Evolutionary conservation across 371 early-diverging fungal species (phyloP).

Genomic region (Blastocladiella emersonii): DNA sequence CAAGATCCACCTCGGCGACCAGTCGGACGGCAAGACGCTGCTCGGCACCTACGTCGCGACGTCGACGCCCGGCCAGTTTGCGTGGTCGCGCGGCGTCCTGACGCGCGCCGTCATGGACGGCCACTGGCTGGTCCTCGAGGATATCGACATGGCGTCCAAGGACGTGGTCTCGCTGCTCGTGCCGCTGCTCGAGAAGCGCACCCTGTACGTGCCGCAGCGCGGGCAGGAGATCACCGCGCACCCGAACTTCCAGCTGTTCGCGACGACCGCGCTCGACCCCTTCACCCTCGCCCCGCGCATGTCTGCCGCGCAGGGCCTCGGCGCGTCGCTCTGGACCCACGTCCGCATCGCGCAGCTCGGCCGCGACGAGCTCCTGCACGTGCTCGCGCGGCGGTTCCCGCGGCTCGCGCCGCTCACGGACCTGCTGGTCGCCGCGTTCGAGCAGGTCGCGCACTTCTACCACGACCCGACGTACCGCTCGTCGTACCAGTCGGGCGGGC

Average conservation of each 20-base stretch:
- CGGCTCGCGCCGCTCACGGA: conserved; percentile 28
- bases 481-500: conserved; percentile 29
- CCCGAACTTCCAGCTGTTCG: conserved; percentile 90
- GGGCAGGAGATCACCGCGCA: conserved; percentile 85
- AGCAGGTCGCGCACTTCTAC: conserved; percentile 38
- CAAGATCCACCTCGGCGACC: conserved; percentile 96
- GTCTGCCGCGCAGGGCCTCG: conserved; percentile 41
- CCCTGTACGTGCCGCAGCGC: conserved; percentile 75
- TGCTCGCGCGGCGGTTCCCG: conserved; percentile 45
- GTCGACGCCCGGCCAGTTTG: conserved; percentile 80
- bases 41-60: conserved; percentile 94
- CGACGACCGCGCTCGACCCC: conserved; percentile 58
- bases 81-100: conserved; percentile 93
- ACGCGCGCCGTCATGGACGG: conserved; percentile 91
- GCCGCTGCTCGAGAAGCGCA: conserved; percentile 85
- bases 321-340: conserved; percentile 64
- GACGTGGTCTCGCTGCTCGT: conserved; percentile 94
- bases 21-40: conserved; percentile 92
- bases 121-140: conserved; percentile 97
- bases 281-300: conserved; percentile 22
- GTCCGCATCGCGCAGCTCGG: conserved; percentile 52
- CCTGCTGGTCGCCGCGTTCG: conserved; percentile 46
- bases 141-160: conserved; percentile 93
- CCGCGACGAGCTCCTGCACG: conserved; percentile 41
- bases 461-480: conserved; percentile 36